phyloP scores from a whole-genome alignment of 371 early-diverging fungal species.

The Caulochytrium protostelioides region DNA sequence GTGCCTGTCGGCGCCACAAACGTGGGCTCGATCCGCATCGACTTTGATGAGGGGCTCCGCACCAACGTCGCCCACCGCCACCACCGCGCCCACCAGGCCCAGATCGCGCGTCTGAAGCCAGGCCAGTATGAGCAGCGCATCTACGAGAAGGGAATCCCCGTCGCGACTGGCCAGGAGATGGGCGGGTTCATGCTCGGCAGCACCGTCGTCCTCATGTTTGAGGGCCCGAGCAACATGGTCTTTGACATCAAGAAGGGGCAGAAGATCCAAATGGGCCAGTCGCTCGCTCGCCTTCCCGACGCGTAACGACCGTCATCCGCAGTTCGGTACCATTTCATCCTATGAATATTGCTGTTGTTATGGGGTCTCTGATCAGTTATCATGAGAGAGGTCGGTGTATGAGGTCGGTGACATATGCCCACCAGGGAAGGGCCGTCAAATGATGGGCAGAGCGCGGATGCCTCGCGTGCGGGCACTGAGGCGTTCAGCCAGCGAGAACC shows the following conservation, averaged over 20 bases:
- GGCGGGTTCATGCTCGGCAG: conserved; percentile 88
- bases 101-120: conserved; percentile 27
- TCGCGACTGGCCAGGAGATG: conserved; percentile 62
- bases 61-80: conserved; percentile 37
- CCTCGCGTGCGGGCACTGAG: too few relatives aligned
- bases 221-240: conserved; percentile 54
- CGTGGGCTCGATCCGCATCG: conserved; percentile 79
- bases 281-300: too few relatives aligned
- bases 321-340: background rate
- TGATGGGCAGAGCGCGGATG: too few relatives aligned
- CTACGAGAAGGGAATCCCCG: conserved; percentile 44
- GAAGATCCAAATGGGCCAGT: conserved; percentile 59
- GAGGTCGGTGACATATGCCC: too few relatives aligned
- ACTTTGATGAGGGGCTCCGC: conserved; percentile 61
- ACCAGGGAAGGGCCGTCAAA: too few relatives aligned
- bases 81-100: conserved; percentile 43
- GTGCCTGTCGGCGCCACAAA: conserved; percentile 94
- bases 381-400: too few relatives aligned
- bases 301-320: too few relatives aligned
- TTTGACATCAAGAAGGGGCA: conserved; percentile 51
- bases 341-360: background rate
- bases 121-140: conserved; percentile 10
- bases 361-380: too few relatives aligned
- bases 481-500: too few relatives aligned
- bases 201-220: conserved; percentile 90